Evolutionary conservation across 2,329 filamentous ascomycete genomes (phyloP).

Genomic region (Calonectria multiphialidica): DNA sequence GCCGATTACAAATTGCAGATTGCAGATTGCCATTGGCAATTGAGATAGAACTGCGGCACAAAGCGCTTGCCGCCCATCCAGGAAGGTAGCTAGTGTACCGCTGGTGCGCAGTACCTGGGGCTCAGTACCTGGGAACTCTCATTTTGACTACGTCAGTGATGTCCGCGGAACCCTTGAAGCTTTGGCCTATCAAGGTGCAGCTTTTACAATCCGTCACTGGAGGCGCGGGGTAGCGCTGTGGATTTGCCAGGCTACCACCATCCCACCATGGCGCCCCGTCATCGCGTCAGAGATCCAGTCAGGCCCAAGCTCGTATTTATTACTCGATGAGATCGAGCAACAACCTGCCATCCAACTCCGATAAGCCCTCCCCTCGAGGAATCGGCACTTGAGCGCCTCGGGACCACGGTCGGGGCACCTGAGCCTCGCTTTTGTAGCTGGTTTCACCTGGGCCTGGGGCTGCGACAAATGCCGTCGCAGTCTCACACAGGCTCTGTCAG

Average conservation of each 20-base stretch:
- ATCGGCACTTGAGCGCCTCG: background rate
- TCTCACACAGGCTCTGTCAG: background rate
- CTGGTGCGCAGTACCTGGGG: background rate
- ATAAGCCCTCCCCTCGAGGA: slow-evolving; percentile 22
- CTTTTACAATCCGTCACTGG: slow-evolving; percentile 39
- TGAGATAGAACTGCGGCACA: background rate
- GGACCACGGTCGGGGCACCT: background rate
- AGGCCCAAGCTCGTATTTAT: slow-evolving; percentile 16
- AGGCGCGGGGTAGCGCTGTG: slow-evolving; percentile 30
- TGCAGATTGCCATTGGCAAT: background rate
- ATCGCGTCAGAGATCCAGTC: slow-evolving; percentile 32
- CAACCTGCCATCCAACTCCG: slow-evolving; percentile 9
- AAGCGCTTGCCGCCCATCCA: background rate
- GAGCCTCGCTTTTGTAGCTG: background rate
- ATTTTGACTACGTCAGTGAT: slow-evolving; percentile 38
- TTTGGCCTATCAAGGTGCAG: slow-evolving; percentile 39
- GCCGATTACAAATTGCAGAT: slow-evolving; percentile 12
- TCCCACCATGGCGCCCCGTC: slow-evolving; percentile 33
- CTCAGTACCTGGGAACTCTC: background rate
- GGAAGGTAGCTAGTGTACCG: background rate
- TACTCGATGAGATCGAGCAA: slow-evolving; percentile 40
- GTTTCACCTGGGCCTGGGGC: slow-evolving; percentile 6
- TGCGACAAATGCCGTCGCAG: slow-evolving; percentile 1
- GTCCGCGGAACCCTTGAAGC: slow-evolving; percentile 15
- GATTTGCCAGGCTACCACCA: background rate